phyloP scores from a whole-genome alignment of 495 filamentous ascomycete genomes.

The Podospora didyma region DNA sequence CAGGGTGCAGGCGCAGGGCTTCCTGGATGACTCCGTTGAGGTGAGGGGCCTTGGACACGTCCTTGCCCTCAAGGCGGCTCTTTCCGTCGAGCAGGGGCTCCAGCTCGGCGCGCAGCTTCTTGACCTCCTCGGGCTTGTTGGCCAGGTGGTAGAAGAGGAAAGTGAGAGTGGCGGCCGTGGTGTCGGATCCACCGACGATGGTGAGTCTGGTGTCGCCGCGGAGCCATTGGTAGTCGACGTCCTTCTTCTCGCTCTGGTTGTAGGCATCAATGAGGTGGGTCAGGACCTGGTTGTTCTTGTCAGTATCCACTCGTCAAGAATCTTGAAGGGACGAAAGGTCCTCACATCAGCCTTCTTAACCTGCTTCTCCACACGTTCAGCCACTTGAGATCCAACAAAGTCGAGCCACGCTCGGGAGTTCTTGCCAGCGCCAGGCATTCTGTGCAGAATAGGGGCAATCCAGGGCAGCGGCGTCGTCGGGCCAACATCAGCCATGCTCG shows the following conservation, averaged over 20 bases:
- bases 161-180: not conserved
- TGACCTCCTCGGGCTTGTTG: not conserved
- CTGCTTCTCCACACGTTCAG: not conserved
- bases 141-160: not conserved
- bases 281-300: not conserved
- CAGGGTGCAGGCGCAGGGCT: not conserved
- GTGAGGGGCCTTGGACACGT: not conserved
- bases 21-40: conserved; percentile 5
- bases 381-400: not conserved
- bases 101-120: not conserved
- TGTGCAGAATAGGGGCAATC: not conserved
- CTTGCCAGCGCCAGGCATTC: not conserved
- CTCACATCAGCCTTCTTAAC: not conserved
- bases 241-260: not conserved
- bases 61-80: not conserved
- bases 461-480: not conserved
- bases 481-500: conserved; percentile 1
- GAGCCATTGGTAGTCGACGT: conserved; percentile 3
- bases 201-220: not conserved
- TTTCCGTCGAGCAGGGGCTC: not conserved
- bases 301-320: too few species aligned
- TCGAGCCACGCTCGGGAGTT: not conserved
- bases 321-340: too few species aligned
- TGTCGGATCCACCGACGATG: not conserved
- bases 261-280: not conserved